These are phyloP conservation scores for Kodamaea sp. DNA, from an alignment of 1,139 yeast species.

Conservation along the genomic window DNA sequence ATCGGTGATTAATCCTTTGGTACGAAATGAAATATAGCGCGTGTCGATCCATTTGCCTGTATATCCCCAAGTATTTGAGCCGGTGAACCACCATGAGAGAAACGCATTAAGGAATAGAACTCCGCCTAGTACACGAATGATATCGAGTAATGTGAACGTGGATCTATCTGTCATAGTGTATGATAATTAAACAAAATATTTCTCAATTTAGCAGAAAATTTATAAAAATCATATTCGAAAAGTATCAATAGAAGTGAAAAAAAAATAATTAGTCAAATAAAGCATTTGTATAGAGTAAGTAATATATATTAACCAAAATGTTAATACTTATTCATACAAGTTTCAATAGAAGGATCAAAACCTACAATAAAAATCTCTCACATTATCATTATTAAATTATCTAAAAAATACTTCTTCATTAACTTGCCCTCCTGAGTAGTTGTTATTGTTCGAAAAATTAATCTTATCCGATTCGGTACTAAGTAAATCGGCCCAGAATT, in stretches of 20 bases:
- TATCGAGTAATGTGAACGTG: constrained; percentile 32
- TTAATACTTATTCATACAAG: constrained; percentile 1
- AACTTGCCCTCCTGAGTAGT: constrained; percentile 9
- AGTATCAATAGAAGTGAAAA: not conserved
- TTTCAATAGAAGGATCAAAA: too few relatives aligned
- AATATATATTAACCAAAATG: not conserved
- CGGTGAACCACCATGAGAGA: constrained; percentile 50
- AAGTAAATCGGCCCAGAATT: constrained; percentile 43
- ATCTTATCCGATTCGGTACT: constrained; percentile 35
- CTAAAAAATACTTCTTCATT: constrained; percentile 30
- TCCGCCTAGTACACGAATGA: constrained; percentile 46
- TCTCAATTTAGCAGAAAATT: too few relatives aligned
- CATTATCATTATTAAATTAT: not conserved
- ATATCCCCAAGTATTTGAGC: constrained; percentile 51
- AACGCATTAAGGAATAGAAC: constrained; percentile 45
- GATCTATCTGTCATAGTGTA: not conserved
- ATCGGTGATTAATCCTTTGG: not conserved
- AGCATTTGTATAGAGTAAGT: not conserved
- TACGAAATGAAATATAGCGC: constrained; percentile 26
- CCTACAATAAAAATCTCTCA: not conserved
- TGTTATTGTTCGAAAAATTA: constrained; percentile 30
- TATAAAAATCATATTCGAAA: not conserved
- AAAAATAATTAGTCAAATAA: not conserved
- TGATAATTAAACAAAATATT: not conserved
- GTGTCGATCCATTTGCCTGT: constrained; percentile 50